Evolutionary conservation across 225 moss, liverwort and hornwort species (phyloP).

Genomic region (Straminergon stramineum): DNA sequence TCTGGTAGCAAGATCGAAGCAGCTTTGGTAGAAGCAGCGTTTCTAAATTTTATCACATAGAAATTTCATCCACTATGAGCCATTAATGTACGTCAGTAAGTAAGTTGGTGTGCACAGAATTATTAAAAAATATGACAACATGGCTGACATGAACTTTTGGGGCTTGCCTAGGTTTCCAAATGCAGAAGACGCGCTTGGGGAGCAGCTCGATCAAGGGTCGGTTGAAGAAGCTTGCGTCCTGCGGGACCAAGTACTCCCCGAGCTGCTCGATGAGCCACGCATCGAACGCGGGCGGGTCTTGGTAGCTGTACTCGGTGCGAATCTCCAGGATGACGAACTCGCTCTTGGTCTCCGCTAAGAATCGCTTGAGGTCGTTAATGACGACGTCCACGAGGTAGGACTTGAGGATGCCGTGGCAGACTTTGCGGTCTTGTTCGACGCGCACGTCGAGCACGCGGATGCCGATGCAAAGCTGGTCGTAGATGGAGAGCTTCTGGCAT

Average conservation of each 20-base stretch:
- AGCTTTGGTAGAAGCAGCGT: not conserved
- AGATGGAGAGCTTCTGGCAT: constrained; percentile 76
- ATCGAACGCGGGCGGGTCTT: constrained; percentile 78
- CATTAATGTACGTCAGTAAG: not conserved
- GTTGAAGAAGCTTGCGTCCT: constrained; percentile 55
- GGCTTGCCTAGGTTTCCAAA: constrained; percentile 58
- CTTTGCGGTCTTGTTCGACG: constrained; percentile 54
- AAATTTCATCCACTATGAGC: not conserved
- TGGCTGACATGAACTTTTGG: not conserved
- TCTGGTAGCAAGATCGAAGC: not conserved
- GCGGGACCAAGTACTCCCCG: constrained; percentile 55
- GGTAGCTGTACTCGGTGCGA: constrained; percentile 66
- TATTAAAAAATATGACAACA: not conserved
- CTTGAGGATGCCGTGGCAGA: constrained; percentile 80
- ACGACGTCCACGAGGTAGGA: constrained; percentile 80
- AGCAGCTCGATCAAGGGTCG: constrained; percentile 44
- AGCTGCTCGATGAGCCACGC: constrained; percentile 70
- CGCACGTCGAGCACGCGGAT: constrained; percentile 77
- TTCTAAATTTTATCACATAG: not conserved
- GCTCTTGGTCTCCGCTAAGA: constrained; percentile 49
- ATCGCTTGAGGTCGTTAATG: constrained; percentile 61
- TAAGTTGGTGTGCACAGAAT: not conserved
- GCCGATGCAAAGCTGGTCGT: constrained; percentile 70
- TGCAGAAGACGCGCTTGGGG: constrained; percentile 61
- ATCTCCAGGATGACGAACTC: constrained; percentile 87